These are phyloP conservation scores for Fraxinus nigra DNA, from an alignment of 305 asterid species.

Conservation along the genomic window DNA sequence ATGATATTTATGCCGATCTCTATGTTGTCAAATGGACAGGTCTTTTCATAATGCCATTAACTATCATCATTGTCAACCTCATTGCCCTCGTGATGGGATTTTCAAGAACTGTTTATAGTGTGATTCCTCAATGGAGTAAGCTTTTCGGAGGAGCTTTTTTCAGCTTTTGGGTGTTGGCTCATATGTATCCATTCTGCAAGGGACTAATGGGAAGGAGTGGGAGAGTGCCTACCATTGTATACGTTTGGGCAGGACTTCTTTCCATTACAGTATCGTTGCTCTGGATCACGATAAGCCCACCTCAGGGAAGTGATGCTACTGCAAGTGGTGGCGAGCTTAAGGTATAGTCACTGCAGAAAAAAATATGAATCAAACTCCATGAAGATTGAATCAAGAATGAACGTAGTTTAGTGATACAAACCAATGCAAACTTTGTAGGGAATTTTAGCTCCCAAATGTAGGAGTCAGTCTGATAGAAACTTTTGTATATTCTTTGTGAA, in stretches of 20 bases:
- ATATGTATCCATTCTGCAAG: slow-evolving; percentile 76
- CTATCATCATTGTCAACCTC: slow-evolving; percentile 55
- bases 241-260: slow-evolving; percentile 82
- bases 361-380: neutral
- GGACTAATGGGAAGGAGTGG: slow-evolving; percentile 98
- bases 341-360: slow-evolving; percentile 13
- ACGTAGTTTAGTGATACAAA: neutral
- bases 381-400: neutral
- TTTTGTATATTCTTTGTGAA: neutral
- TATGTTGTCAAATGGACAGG: slow-evolving; percentile 83
- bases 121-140: slow-evolving; percentile 89
- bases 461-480: neutral
- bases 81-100: slow-evolving; percentile 65
- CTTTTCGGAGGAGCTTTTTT: slow-evolving; percentile 83
- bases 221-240: slow-evolving; percentile 70
- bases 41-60: slow-evolving; percentile 68
- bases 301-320: slow-evolving; percentile 25
- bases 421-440: neutral
- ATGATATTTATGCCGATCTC: slow-evolving; percentile 73
- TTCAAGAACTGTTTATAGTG: slow-evolving; percentile 68
- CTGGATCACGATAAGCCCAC: slow-evolving; percentile 70
- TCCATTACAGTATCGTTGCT: slow-evolving; percentile 77
- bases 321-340: slow-evolving; percentile 15
- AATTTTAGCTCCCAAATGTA: neutral
- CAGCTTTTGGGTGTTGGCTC: slow-evolving; percentile 89